Conservation (phyloP, 169 alveolate species). For the Plasmodium relictum region DNA sequence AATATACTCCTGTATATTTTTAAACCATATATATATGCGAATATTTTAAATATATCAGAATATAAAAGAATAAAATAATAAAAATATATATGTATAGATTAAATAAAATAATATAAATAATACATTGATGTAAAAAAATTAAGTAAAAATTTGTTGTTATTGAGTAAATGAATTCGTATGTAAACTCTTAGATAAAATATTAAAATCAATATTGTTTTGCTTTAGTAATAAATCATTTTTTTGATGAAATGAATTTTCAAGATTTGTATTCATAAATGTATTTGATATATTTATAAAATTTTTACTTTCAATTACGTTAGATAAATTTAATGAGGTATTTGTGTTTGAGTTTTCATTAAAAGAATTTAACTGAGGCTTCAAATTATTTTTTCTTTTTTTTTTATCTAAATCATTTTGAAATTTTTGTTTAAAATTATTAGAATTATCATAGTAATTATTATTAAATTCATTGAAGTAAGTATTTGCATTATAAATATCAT, state of each 20-base stretch:
- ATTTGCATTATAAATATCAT: neutral
- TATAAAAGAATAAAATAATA: too few species aligned
- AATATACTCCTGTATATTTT: too few species aligned
- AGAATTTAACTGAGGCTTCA: slow-evolving; percentile 14
- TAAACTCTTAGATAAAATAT: slow-evolving; percentile 10
- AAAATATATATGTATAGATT: too few species aligned
- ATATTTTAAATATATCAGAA: too few species aligned
- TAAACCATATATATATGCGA: too few species aligned
- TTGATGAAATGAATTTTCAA: slow-evolving; percentile 19
- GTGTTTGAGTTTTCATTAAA: slow-evolving; percentile 24
- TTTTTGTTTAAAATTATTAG: slow-evolving; percentile 19
- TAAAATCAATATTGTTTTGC: slow-evolving; percentile 36
- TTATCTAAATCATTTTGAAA: slow-evolving; percentile 8
- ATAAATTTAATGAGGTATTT: slow-evolving; percentile 14
- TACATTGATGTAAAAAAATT: too few species aligned
- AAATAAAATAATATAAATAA: too few species aligned
- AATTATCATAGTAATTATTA: slow-evolving; percentile 6
- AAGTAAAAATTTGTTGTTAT: neutral
- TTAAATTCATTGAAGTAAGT: neutral
- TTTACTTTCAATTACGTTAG: slow-evolving; percentile 52
- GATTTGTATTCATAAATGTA: slow-evolving; percentile 42
- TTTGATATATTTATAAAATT: slow-evolving; percentile 70
- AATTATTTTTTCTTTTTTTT: slow-evolving; percentile 15
- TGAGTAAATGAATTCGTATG: neutral
- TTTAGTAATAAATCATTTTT: slow-evolving; percentile 30